Percentiles rank a stretch among this genome's conserved stretches.
phyloP scores from a whole-genome alignment of 139 green algal genomes.

The Choricystis sp. region DNA sequence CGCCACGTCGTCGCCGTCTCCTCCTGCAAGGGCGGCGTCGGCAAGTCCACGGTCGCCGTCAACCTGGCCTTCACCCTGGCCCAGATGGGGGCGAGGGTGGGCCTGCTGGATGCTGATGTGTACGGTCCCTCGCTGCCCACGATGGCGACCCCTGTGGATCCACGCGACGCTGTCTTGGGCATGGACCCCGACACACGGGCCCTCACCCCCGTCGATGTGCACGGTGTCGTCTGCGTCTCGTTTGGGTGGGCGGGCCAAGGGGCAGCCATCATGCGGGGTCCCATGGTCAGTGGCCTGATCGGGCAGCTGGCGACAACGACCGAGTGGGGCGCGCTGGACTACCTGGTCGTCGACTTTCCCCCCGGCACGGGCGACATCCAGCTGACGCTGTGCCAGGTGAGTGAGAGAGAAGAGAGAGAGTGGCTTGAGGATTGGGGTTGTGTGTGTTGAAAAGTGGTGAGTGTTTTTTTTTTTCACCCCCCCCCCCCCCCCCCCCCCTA shows the following conservation, averaged over 20 bases:
- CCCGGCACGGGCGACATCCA: conserved; percentile 98
- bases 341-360: conserved; percentile 95
- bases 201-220: conserved; percentile 77
- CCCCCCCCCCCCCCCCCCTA: no score
- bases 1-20: conserved; percentile 79
- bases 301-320: conserved; percentile 85
- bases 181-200: conserved; percentile 68
- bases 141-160: conserved; percentile 88
- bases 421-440: no score
- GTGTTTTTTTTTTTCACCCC: no score
- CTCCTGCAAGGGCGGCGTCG: conserved; percentile 69
- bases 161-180: conserved; percentile 34
- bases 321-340: conserved; percentile 93
- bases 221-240: conserved; percentile 91
- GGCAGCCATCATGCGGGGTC: conserved; percentile 91
- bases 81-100: conserved; percentile 86
- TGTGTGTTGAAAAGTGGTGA: background rate
- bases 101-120: conserved; percentile 96
- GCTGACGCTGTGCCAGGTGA: conserved; percentile 87
- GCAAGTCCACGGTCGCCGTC: conserved; percentile 88
- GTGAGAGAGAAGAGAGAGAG: no score
- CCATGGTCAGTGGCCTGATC: conserved; percentile 92
- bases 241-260: conserved; percentile 95
- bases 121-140: conserved; percentile 91
- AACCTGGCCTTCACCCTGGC: conserved; percentile 93